A percentile compares a stretch with the other conserved stretches of the same genome.
These are phyloP conservation scores for Dothiorella sarmentorum DNA, from an alignment of 2,329 filamentous ascomycete species.

Conservation along the genomic window DNA sequence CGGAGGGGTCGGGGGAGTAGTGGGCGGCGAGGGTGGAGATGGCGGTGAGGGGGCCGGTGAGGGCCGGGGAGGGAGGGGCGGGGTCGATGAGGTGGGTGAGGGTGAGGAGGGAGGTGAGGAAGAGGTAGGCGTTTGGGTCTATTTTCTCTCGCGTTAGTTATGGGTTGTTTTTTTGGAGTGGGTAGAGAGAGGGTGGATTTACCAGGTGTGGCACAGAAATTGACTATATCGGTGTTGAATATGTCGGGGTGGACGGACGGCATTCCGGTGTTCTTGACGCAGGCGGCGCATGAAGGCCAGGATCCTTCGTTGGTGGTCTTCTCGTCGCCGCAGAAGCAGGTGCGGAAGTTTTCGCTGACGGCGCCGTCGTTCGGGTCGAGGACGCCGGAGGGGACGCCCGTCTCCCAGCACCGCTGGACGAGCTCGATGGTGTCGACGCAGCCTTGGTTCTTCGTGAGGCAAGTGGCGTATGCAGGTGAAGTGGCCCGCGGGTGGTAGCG, in stretches of 20 bases:
- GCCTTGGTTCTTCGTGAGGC: not conserved
- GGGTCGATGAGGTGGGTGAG: not conserved
- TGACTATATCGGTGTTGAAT: not conserved
- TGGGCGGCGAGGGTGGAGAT: constrained; percentile 20
- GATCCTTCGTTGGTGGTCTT: not conserved
- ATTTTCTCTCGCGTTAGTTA: too few species aligned
- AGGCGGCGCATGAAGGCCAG: not conserved
- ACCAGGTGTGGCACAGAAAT: not conserved
- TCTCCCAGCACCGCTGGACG: constrained; percentile 15
- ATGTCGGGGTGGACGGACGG: too few species aligned
- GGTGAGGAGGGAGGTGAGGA: constrained; percentile 9
- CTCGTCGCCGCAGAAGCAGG: constrained; percentile 6
- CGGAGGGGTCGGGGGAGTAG: not conserved
- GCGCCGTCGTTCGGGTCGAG: constrained; percentile 1
- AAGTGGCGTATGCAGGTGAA: not conserved
- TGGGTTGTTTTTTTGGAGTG: too few species aligned
- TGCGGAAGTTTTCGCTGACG: not conserved
- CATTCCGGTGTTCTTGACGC: not conserved
- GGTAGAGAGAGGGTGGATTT: not conserved
- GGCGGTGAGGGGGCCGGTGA: constrained; percentile 20
- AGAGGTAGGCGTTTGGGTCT: constrained; percentile 17
- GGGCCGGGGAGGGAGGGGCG: not conserved
- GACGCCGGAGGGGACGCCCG: not conserved
- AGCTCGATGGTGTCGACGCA: not conserved
- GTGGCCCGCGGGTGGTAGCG: not conserved